Percentiles rank a stretch among this genome's conserved stretches.
Conservation (phyloP, 306 rosid species). For the Chamaecrista fasciculata region DNA sequence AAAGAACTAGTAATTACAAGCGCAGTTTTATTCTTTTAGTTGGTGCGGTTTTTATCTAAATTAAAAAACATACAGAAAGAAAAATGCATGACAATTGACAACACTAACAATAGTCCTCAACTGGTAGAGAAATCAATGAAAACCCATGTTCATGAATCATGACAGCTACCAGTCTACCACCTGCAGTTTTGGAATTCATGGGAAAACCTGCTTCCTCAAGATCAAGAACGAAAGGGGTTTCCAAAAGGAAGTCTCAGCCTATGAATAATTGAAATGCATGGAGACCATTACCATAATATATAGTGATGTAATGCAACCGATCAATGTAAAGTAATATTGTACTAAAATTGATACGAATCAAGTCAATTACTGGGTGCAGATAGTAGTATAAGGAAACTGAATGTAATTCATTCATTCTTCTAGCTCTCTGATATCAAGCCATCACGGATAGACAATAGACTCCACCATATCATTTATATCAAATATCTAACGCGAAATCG, state of each 20-base stretch:
- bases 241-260: neutral
- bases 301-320: neutral
- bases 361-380: neutral
- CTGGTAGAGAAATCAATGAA: neutral
- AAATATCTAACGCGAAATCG: neutral
- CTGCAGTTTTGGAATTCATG: neutral
- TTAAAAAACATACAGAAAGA: neutral
- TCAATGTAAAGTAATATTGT: neutral
- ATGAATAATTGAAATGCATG: neutral
- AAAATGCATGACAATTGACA: neutral
- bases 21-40: no score
- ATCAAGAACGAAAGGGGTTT: neutral
- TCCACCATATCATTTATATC: neutral
- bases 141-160: neutral
- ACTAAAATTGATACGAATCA: neutral
- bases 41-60: neutral
- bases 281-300: neutral
- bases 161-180: neutral
- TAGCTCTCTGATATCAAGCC: neutral
- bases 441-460: neutral
- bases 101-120: neutral
- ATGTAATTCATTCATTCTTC: constrained; percentile 1
- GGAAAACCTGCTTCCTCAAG: neutral
- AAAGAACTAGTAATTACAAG: neutral
- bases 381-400: neutral